Evolutionary conservation across 768 basidiomycete species (phyloP), one percentile per base, ranked within the genome.

Genomic region (Psilocybe cyanescens): DNA sequence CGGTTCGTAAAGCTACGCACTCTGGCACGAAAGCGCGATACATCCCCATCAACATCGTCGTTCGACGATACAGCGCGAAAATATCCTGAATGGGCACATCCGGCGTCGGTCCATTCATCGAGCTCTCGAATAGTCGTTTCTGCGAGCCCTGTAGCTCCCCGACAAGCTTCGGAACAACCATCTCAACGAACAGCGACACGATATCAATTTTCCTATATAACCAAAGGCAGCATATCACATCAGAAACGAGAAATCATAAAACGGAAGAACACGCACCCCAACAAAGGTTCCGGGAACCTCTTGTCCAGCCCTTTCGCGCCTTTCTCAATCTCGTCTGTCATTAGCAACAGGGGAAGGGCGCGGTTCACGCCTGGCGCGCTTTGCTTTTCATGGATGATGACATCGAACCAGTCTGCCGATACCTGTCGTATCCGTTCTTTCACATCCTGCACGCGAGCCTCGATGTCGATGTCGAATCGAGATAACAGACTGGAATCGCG

Each of bases 291-390:
- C 0, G 89, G 86, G 76, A 97, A 99, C 60, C 90, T 86, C 73
- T 95, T 94, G 73, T 95, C 91, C 35, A 97, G 80, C 28, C 82
- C 76, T 74, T 96, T 95, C 16, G 91, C 86, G 39, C 81, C 77
- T 72, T 94, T 97, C 80, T 97, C 94, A 2, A 97, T 76, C 76
- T 97, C 96, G 50, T 91, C 90, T 3, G 92, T 93, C 85, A 97
- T 86, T 30, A 92, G 74, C 30, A 97, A 75, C 39, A 96, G 76
- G 1, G 94, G 94, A 37, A 94, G 76, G 0, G 94, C 92, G 45
- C 89, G 81, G 68, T 95, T 94, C 11, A 91, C 89, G 1, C 92
- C 92, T 3, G 91, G 90, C 5, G 86, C 77, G 2, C 84, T 75
- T 65, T 86, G 85, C 67, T 91, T 78, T 66, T 89, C 86, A 46